Evolutionary conservation across 495 filamentous ascomycete genomes (phyloP).

Genomic region (Oleoguttula mirabilis): DNA sequence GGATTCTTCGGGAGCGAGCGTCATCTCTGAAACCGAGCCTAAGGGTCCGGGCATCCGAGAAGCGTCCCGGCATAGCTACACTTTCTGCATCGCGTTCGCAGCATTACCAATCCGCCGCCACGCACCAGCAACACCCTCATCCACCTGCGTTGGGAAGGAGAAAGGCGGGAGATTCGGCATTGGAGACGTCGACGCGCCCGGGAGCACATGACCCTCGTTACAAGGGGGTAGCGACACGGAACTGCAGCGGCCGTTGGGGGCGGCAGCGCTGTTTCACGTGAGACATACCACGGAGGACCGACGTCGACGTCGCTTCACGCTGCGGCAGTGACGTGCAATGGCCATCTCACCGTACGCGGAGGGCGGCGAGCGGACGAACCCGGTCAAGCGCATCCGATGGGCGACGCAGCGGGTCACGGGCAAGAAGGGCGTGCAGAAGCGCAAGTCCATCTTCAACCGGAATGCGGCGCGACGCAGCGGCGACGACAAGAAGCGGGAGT

Average conservation of each 20-base stretch:
- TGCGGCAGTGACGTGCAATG: background rate
- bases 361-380: constrained; percentile 22
- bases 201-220: background rate
- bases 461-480: constrained; percentile 51
- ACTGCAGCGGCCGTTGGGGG: no score
- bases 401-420: constrained; percentile 74
- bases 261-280: background rate
- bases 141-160: no score
- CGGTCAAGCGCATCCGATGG: constrained; percentile 72
- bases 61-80: no score
- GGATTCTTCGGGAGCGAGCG: no score
- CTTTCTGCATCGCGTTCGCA: no score
- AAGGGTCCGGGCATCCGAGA: no score
- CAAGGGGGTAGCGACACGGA: no score
- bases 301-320: no score
- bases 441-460: constrained; percentile 70
- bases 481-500: constrained; percentile 64
- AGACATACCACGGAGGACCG: no score
- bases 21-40: no score
- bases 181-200: background rate
- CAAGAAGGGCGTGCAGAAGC: constrained; percentile 62
- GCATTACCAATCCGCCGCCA: background rate
- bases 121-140: background rate
- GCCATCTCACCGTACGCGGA: constrained; percentile 17
- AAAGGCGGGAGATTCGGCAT: no score